These are phyloP conservation scores for Candida awuae DNA, from an alignment of 805 yeast species.

Conservation along the genomic window DNA sequence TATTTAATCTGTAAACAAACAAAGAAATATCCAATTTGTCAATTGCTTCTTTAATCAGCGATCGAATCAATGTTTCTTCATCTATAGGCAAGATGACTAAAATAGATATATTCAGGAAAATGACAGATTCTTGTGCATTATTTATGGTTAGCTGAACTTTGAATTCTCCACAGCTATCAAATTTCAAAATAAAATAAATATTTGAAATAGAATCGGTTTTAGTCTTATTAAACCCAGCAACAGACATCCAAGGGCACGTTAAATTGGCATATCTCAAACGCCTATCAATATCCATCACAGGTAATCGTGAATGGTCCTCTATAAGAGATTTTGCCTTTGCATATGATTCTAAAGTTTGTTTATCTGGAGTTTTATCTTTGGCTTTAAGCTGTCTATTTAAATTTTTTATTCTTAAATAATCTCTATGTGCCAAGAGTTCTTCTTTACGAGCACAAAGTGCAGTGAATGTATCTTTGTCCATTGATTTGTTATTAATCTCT, in stretches of 20 bases:
- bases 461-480: too few relatives aligned
- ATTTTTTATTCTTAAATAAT: background rate
- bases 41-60: background rate
- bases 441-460: too few relatives aligned
- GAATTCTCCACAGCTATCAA: conserved; percentile 1
- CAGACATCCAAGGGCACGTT: conserved; percentile 24
- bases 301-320: conserved; percentile 19
- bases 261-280: conserved; percentile 17
- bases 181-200: background rate
- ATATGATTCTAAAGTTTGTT: background rate
- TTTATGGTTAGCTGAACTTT: background rate
- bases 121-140: background rate
- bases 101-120: background rate
- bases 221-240: background rate
- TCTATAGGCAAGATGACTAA: background rate
- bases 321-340: conserved; percentile 1
- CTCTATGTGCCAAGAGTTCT: background rate
- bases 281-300: conserved; percentile 22
- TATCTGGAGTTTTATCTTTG: background rate
- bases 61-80: background rate
- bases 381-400: background rate
- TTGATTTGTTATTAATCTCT: too few relatives aligned
- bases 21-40: background rate
- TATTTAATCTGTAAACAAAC: conserved; percentile 7
- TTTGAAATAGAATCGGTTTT: background rate